phyloP scores from a whole-genome alignment of 768 basidiomycete species.

The Tylopilus plumbeoviolaceoides region DNA sequence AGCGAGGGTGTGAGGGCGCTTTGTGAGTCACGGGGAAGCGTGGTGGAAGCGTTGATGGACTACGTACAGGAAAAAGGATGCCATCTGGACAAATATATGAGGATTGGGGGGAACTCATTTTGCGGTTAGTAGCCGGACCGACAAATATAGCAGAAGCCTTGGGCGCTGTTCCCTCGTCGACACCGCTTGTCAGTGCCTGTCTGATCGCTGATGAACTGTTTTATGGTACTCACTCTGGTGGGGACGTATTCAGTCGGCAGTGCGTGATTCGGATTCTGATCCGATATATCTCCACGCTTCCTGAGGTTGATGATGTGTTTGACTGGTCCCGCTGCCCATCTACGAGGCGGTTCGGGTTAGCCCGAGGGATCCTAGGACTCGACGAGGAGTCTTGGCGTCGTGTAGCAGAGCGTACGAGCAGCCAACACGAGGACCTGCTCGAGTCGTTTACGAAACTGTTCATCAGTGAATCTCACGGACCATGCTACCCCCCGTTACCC shows the following conservation, averaged over 20 bases:
- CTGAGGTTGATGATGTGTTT: not conserved
- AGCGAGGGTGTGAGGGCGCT: not conserved
- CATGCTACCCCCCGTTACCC: too few species aligned
- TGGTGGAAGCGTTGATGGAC: conserved; percentile 8
- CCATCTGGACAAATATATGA: conserved; percentile 23
- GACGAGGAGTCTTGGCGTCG: too few species aligned
- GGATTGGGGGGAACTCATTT: not conserved
- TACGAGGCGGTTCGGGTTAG: too few species aligned
- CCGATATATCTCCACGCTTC: conserved; percentile 4
- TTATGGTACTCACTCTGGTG: not conserved
- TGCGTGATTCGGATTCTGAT: not conserved
- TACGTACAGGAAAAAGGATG: not conserved
- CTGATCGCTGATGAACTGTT: conserved; percentile 9
- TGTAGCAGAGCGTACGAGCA: too few species aligned
- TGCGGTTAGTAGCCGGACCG: conserved; percentile 1
- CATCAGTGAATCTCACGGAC: too few species aligned
- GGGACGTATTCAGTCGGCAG: conserved; percentile 1
- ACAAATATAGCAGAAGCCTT: not conserved
- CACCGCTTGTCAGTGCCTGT: conserved; percentile 18
- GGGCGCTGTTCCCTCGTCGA: conserved; percentile 10
- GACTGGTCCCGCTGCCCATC: too few species aligned
- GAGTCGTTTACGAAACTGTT: too few species aligned
- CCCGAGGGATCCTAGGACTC: too few species aligned
- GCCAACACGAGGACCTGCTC: too few species aligned
- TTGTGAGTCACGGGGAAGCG: not conserved